Evolutionary conservation across 768 basidiomycete species (phyloP).

Genomic region (Mycena alexandri): DNA sequence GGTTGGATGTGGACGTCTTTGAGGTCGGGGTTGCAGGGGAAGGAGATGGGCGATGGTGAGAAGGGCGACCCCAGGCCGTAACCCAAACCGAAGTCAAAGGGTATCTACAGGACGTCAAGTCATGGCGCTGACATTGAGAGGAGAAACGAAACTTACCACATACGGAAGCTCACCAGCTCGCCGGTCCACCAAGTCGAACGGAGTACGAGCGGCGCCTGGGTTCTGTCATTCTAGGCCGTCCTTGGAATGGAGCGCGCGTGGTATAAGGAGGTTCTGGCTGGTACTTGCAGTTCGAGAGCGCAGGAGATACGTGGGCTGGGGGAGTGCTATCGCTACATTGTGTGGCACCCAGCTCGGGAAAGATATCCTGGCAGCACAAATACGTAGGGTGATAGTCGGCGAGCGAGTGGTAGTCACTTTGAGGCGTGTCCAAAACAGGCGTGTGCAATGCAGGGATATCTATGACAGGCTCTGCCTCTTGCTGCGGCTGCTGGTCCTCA

Average conservation of each 20-base stretch:
- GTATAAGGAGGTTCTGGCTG: constrained; percentile 6
- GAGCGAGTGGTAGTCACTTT: constrained; percentile 36
- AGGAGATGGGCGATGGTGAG: constrained; percentile 21
- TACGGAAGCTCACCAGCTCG: constrained; percentile 9
- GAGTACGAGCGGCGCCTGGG: constrained; percentile 28
- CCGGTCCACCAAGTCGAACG: constrained; percentile 25
- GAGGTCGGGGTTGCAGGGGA: constrained; percentile 16
- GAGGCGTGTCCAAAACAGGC: constrained; percentile 27
- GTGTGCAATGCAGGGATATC: constrained; percentile 8
- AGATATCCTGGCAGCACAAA: constrained; percentile 18
- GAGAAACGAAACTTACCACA: constrained; percentile 5
- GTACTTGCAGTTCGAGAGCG: constrained; percentile 18
- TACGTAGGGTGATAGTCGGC: constrained; percentile 21
- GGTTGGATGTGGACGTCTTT: constrained; percentile 1
- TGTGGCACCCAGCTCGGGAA: neutral
- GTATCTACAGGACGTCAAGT: neutral
- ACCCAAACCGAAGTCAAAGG: constrained; percentile 24
- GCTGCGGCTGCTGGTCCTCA: constrained; percentile 14
- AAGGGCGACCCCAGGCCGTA: constrained; percentile 35
- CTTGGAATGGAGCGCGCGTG: neutral
- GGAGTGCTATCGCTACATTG: neutral
- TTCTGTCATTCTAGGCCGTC: constrained; percentile 2
- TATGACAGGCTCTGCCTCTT: neutral
- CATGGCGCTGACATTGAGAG: no score
- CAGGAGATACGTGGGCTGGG: neutral